phyloP scores from a whole-genome alignment of 2,329 filamentous ascomycete species.

The Cordyceps cicadae region DNA sequence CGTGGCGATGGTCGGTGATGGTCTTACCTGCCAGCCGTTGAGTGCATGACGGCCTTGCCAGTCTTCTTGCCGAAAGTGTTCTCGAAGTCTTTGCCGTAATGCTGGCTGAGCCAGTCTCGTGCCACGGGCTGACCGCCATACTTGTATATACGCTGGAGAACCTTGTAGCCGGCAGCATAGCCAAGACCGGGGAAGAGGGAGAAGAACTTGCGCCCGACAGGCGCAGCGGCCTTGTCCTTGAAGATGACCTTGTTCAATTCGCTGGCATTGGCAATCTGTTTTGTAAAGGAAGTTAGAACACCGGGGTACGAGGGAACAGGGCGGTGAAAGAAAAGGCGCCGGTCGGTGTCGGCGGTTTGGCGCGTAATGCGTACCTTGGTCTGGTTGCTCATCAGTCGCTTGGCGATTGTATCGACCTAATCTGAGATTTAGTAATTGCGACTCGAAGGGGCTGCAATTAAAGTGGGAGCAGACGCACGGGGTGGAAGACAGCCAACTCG shows the following conservation, averaged over 20 bases:
- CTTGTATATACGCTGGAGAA: conserved; percentile 96
- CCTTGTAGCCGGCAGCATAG: conserved; percentile 96
- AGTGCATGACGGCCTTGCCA: conserved; percentile 97
- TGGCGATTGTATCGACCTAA: conserved; percentile 94
- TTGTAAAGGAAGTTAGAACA: conserved; percentile 14
- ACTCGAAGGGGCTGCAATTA: background rate
- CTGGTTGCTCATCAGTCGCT: conserved; percentile 98
- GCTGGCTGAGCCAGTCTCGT: conserved; percentile 72
- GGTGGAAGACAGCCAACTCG: conserved; percentile 88
- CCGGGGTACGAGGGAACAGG: background rate
- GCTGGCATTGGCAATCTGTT: conserved; percentile 29
- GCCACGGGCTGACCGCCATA: conserved; percentile 96
- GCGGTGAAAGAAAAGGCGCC: background rate
- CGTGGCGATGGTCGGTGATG: background rate
- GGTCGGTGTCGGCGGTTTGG: background rate
- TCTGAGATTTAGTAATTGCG: background rate
- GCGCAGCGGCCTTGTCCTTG: conserved; percentile 71
- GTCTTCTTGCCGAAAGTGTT: conserved; percentile 89
- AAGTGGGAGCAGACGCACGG: conserved; percentile 40
- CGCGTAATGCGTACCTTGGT: conserved; percentile 50
- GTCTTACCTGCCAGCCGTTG: conserved; percentile 75
- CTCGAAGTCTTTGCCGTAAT: conserved; percentile 82
- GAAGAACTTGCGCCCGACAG: conserved; percentile 71
- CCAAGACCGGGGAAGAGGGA: conserved; percentile 95
- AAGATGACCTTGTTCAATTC: conserved; percentile 90